These are phyloP conservation scores for Lentinula sp. DNA, from an alignment of 768 basidiomycete genomes.

Conservation along the genomic window DNA sequence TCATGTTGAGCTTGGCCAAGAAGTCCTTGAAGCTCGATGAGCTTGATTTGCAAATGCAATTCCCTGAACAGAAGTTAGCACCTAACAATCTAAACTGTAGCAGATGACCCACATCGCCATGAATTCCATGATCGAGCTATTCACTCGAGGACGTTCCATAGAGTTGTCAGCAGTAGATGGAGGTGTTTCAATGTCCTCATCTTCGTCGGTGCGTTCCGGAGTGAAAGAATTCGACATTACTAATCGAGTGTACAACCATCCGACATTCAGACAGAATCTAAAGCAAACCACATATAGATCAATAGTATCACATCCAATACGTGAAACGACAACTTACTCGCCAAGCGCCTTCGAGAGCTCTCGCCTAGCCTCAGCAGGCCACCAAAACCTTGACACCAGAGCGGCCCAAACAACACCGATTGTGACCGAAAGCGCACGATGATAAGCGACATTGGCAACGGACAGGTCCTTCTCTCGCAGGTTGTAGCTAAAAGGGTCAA, in stretches of 20 bases:
- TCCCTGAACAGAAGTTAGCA: slow-evolving; percentile 53
- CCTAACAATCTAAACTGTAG: not conserved
- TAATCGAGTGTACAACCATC: slow-evolving; percentile 91
- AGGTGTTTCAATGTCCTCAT: not conserved
- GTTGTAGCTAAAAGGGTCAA: slow-evolving; percentile 57
- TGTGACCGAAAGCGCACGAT: slow-evolving; percentile 76
- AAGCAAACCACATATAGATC: not conserved
- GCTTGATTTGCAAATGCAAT: slow-evolving; percentile 85
- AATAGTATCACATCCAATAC: not conserved
- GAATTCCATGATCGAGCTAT: slow-evolving; percentile 72
- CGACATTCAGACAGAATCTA: slow-evolving; percentile 89
- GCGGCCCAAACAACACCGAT: slow-evolving; percentile 87
- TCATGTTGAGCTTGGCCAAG: slow-evolving; percentile 88
- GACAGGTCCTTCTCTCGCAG: slow-evolving; percentile 54
- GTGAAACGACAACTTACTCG: slow-evolving; percentile 46
- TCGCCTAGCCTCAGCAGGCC: slow-evolving; percentile 90
- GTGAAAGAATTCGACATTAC: slow-evolving; percentile 82
- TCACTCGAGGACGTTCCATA: slow-evolving; percentile 29
- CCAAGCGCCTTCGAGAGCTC: slow-evolving; percentile 82
- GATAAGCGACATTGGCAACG: slow-evolving; percentile 64
- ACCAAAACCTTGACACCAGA: slow-evolving; percentile 86
- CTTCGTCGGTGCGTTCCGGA: slow-evolving; percentile 33
- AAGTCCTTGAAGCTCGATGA: slow-evolving; percentile 82
- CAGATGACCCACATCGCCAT: slow-evolving; percentile 71
- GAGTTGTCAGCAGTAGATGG: not conserved